Evolutionary conservation across 1,139 yeast genomes (phyloP).

Genomic region (Arxiozyma slooffiae): DNA sequence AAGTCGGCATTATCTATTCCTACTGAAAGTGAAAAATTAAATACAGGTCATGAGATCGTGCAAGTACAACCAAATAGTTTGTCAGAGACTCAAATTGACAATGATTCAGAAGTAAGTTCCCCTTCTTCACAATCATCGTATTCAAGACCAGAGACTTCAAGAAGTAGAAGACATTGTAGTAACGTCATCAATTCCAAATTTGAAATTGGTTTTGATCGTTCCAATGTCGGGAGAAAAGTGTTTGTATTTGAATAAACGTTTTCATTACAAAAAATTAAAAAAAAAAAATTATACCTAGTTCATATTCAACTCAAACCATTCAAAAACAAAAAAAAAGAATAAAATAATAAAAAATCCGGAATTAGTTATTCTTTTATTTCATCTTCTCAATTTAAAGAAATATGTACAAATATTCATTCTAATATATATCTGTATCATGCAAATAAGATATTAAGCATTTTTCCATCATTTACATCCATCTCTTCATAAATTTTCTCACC

Average conservation of each 20-base stretch:
- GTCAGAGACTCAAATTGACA: slow-evolving; percentile 8
- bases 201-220: slow-evolving; percentile 33
- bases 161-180: slow-evolving; percentile 12
- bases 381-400: neutral
- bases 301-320: too few species aligned
- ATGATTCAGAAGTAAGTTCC: slow-evolving; percentile 5
- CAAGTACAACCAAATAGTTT: slow-evolving; percentile 13
- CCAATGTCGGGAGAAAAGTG: slow-evolving; percentile 33
- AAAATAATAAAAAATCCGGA: too few species aligned
- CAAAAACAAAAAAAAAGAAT: too few species aligned
- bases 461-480: too few species aligned
- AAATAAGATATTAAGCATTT: too few species aligned
- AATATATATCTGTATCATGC: neutral
- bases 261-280: too few species aligned
- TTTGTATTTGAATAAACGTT: slow-evolving; percentile 16
- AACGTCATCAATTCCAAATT: slow-evolving; percentile 27
- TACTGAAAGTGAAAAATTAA: slow-evolving; percentile 24
- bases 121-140: slow-evolving; percentile 3
- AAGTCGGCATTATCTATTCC: slow-evolving; percentile 18
- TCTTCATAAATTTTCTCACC: too few species aligned
- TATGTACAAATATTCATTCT: neutral
- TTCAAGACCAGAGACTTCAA: slow-evolving; percentile 10
- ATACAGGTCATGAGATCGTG: slow-evolving; percentile 22
- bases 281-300: neutral
- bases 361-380: too few species aligned